Conservation (phyloP, 106 monocot species). For the Xerophyta viscosa region DNA sequence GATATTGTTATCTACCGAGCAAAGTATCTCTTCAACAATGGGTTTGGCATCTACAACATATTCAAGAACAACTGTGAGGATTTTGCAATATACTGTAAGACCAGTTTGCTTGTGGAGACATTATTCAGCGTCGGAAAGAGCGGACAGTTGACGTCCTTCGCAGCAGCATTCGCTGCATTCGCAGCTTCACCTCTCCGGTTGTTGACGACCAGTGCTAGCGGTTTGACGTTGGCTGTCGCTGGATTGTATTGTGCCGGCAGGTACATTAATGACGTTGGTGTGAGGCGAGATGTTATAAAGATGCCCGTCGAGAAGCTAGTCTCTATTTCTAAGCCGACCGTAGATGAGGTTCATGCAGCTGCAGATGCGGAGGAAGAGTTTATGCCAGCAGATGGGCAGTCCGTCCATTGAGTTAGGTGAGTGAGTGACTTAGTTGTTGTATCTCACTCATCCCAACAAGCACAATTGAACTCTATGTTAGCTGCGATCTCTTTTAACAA, state of each 20-base stretch:
- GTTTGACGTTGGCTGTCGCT: neutral
- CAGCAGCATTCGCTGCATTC: neutral
- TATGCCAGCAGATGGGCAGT: no score
- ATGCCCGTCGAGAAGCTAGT: neutral
- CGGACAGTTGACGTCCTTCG: neutral
- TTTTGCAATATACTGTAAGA: conserved; percentile 94
- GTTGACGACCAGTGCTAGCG: neutral
- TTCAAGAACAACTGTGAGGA: conserved; percentile 98
- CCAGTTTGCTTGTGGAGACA: conserved; percentile 52
- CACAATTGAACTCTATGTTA: no score
- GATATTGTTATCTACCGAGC: conserved; percentile 59
- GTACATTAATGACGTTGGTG: neutral
- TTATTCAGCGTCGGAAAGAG: conserved; percentile 37
- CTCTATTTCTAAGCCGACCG: no score
- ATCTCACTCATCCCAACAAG: no score
- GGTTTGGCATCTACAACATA: conserved; percentile 61
- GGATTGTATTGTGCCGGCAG: neutral
- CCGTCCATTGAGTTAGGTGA: no score
- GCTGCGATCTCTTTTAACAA: no score
- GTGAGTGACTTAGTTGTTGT: no score
- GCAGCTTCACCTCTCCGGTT: neutral
- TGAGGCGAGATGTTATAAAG: conserved; percentile 1
- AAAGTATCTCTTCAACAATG: conserved; percentile 51
- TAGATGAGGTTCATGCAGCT: no score
- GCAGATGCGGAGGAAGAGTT: no score